phyloP scores from a whole-genome alignment of 768 basidiomycete genomes.

The Phanerochaete carnosa region DNA sequence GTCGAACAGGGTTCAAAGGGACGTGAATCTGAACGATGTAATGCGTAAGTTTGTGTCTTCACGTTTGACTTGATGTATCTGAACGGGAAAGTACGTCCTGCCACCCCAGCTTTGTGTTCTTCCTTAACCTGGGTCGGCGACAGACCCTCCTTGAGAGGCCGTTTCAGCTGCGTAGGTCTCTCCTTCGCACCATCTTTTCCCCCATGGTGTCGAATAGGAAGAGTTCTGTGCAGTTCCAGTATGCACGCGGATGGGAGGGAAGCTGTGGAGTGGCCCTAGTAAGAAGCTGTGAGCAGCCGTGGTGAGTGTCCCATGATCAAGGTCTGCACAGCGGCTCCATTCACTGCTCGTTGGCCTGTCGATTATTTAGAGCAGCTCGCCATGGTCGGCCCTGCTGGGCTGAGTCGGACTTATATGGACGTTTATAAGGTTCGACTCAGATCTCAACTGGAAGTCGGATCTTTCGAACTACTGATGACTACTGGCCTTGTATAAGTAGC shows the following conservation, averaged over 20 bases:
- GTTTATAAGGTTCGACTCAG: too few species aligned
- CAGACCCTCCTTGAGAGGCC: slow-evolving; percentile 67
- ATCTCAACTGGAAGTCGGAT: too few species aligned
- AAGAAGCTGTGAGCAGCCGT: slow-evolving; percentile 66
- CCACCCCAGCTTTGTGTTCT: slow-evolving; percentile 3
- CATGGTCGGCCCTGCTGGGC: too few species aligned
- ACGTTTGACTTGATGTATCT: slow-evolving; percentile 89
- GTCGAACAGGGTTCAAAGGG: slow-evolving; percentile 80
- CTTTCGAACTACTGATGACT: too few species aligned
- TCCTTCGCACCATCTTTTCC: slow-evolving; percentile 64
- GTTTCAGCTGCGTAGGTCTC: slow-evolving; percentile 65
- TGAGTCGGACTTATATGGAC: too few species aligned
- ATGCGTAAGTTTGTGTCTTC: slow-evolving; percentile 78
- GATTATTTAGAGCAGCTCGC: slow-evolving; percentile 42
- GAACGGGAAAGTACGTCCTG: slow-evolving; percentile 63
- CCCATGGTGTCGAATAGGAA: slow-evolving; percentile 41
- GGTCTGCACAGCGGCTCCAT: slow-evolving; percentile 32
- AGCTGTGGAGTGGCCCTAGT: slow-evolving; percentile 74
- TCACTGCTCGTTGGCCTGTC: background rate
- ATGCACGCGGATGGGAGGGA: slow-evolving; percentile 61
- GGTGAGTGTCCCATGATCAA: slow-evolving; percentile 97
- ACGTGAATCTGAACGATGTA: slow-evolving; percentile 72
- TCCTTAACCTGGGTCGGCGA: slow-evolving; percentile 6
- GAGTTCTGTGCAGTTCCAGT: slow-evolving; percentile 58
- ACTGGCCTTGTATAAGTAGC: too few species aligned